A percentile compares a stretch with the other conserved stretches of the same genome.
Evolutionary conservation across 129 eudicot species (phyloP).

Genomic region (sunflower (Helianthus annuus)): HanXRQr2.0-SUNRISE NC_035445.2:143524733-143525232

Average conservation of each 20-base stretch:
- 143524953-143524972: constrained; percentile 6
- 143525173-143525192: not conserved
- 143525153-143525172: constrained; percentile 18
- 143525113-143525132: constrained; percentile 63
- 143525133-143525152: constrained; percentile 4
- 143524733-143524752: no score
- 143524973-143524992: not conserved
- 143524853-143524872: constrained; percentile 1
- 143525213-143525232: constrained; percentile 10
- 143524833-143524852: no score
- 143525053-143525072: constrained; percentile 67
- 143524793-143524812: no score
- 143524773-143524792: no score
- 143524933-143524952: not conserved
- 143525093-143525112: constrained; percentile 84
- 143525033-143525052: constrained; percentile 61
- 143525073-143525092: constrained; percentile 71
- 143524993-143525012: not conserved
- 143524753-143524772: no score
- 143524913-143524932: constrained; percentile 1
- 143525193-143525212: not conserved
- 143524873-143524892: constrained; percentile 5
- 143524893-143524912: constrained; percentile 1
- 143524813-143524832: no score
- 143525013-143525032: not conserved